Evolutionary conservation across 2,329 filamentous ascomycete genomes (phyloP).

Genomic region (Botrytis deweyae): DNA sequence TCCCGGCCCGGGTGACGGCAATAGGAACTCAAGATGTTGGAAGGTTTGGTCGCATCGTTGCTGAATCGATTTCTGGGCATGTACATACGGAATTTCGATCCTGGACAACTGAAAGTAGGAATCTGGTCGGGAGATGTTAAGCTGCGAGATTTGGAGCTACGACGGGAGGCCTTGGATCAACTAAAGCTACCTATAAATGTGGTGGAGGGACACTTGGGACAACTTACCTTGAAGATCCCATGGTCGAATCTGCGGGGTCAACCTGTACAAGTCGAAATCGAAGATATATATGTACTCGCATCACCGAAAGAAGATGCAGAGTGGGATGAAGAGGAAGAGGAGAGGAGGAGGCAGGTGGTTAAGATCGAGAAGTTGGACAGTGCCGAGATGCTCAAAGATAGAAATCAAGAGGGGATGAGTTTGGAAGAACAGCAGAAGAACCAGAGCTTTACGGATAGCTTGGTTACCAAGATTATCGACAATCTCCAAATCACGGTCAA

Average conservation of each 20-base stretch:
- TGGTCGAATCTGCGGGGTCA: conserved; percentile 97
- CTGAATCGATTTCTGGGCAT: conserved; percentile 99
- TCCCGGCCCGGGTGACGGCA: conserved; percentile 74
- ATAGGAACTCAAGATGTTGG: conserved; percentile 73
- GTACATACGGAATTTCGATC: conserved; percentile 99
- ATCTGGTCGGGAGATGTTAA: conserved; percentile 99
- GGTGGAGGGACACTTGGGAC: conserved; percentile 87
- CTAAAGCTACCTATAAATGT: conserved; percentile 96
- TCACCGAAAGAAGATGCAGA: conserved; percentile 94
- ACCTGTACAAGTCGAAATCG: conserved; percentile 90
- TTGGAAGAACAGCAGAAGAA: conserved; percentile 95
- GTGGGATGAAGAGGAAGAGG: conserved; percentile 91
- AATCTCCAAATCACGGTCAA: conserved; percentile 97
- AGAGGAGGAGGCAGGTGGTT: conserved; percentile 78
- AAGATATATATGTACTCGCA: conserved; percentile 94
- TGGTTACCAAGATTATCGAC: conserved; percentile 96
- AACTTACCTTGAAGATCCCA: conserved; percentile 88
- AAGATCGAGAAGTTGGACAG: conserved; percentile 99
- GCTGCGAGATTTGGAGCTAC: conserved; percentile 86
- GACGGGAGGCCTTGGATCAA: conserved; percentile 93
- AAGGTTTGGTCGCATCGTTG: conserved; percentile 93
- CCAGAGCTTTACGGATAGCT: conserved; percentile 93
- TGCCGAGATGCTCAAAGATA: conserved; percentile 89
- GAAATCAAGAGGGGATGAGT: conserved; percentile 88
- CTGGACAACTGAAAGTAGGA: conserved; percentile 94